phyloP scores from a whole-genome alignment of 192 early-diverging fungal genomes.

The Mortierella hygrophila region DNA sequence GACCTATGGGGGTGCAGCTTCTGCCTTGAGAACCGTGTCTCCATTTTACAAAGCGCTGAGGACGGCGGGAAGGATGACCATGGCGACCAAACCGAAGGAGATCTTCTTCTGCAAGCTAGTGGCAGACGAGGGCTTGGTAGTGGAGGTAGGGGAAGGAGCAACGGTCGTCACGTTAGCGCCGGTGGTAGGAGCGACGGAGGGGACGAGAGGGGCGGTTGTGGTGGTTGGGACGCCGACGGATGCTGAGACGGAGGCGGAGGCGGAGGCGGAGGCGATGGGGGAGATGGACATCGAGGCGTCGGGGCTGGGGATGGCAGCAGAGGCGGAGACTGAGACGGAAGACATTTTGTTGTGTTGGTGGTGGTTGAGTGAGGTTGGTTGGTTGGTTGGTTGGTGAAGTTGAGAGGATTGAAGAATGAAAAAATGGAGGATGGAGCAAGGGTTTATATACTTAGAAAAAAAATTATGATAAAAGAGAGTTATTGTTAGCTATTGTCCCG shows the following conservation, averaged over 20 bases:
- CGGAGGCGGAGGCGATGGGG: not conserved
- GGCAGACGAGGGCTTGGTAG: conserved; percentile 20
- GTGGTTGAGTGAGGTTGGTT: not conserved
- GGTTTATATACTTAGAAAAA: not conserved
- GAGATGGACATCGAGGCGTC: not conserved
- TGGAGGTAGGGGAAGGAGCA: not conserved
- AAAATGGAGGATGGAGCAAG: not conserved
- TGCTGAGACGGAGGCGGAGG: not conserved
- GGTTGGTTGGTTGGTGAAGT: not conserved
- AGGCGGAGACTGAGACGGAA: not conserved
- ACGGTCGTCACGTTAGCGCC: not conserved
- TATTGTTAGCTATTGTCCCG: not conserved
- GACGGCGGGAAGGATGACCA: conserved; percentile 42
- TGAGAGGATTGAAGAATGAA: not conserved
- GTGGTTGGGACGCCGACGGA: not conserved
- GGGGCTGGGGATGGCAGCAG: not conserved
- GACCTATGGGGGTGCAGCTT: too few relatives aligned
- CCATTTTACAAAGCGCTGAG: conserved; percentile 34
- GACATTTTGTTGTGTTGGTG: not conserved
- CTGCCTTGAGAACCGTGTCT: too few relatives aligned
- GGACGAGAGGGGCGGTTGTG: conserved; percentile 9
- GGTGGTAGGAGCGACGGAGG: not conserved
- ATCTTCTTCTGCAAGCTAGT: conserved; percentile 39
- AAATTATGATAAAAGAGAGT: not conserved
- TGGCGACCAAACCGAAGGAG: conserved; percentile 5